Conservation (phyloP, 2,329 filamentous ascomycete species). For the Hypoxylon sp. region DNA sequence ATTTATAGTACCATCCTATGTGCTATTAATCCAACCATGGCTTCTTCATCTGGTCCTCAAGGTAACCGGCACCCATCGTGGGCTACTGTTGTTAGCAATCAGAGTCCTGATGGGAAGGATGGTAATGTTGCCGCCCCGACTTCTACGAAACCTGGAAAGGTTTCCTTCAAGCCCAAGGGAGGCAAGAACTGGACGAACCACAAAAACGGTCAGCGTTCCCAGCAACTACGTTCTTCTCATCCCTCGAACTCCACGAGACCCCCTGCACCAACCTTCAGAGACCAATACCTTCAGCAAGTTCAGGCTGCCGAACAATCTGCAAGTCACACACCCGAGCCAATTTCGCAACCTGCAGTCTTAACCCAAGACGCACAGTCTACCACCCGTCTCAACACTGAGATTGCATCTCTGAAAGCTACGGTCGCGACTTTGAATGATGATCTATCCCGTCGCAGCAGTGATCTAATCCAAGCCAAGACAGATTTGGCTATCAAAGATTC, state of each 20-base stretch:
- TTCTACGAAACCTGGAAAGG: not conserved
- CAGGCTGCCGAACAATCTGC: constrained; percentile 2
- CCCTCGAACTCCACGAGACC: not conserved
- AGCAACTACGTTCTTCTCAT: not conserved
- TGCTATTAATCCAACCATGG: not conserved
- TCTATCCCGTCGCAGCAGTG: constrained; percentile 12
- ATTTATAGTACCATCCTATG: not conserved
- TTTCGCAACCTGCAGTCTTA: not conserved
- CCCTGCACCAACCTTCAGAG: constrained; percentile 5
- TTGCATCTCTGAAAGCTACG: constrained; percentile 21
- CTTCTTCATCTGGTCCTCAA: not conserved
- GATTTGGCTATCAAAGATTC: constrained; percentile 19
- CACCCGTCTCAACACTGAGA: not conserved
- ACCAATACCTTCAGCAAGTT: constrained; percentile 1
- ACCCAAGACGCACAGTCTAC: not conserved
- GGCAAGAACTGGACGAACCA: not conserved
- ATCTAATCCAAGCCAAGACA: constrained; percentile 22
- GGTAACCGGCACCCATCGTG: not conserved
- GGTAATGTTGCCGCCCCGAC: not conserved
- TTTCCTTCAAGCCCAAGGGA: not conserved
- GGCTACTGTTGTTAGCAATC: not conserved
- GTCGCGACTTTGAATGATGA: constrained; percentile 12
- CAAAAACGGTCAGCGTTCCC: not conserved
- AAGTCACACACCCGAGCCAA: not conserved
- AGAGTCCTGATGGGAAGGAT: not conserved